phyloP scores from a whole-genome alignment of 2,329 filamentous ascomycete species.

The Aspergillus jensenii region DNA sequence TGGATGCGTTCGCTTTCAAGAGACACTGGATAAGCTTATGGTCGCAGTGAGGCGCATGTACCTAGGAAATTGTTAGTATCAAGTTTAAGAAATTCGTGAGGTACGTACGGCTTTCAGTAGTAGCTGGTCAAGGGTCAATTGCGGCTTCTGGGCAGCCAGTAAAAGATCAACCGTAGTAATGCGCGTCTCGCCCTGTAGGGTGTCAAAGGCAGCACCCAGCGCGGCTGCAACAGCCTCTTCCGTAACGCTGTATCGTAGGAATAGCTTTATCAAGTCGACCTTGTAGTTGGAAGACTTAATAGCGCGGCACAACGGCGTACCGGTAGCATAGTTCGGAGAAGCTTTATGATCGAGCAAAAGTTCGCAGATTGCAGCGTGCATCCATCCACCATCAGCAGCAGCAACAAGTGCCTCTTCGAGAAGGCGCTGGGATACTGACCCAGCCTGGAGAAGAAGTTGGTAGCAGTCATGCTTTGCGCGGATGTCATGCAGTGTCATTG shows the following conservation, averaged over 20 bases:
- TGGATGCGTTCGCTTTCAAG: slow-evolving; percentile 1
- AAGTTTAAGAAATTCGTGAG: too few relatives aligned
- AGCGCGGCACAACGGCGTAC: slow-evolving; percentile 2
- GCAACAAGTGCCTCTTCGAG: slow-evolving; percentile 6
- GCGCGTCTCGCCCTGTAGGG: not conserved
- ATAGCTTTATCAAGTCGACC: not conserved
- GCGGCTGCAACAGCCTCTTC: slow-evolving; percentile 6
- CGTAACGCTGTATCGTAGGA: not conserved
- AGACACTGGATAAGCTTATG: not conserved
- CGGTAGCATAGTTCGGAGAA: not conserved
- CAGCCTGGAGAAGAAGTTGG: slow-evolving; percentile 5
- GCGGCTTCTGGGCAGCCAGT: not conserved
- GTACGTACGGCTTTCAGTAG: slow-evolving; percentile 5
- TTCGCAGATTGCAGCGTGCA: slow-evolving; percentile 2
- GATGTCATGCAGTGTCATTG: slow-evolving; percentile 1
- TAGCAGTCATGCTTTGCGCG: not conserved
- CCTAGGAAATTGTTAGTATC: not conserved
- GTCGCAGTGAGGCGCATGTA: slow-evolving; percentile 2
- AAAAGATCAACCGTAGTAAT: slow-evolving; percentile 1
- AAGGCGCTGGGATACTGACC: not conserved
- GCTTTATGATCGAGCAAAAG: slow-evolving; percentile 1
- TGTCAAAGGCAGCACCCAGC: not conserved
- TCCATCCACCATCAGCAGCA: slow-evolving; percentile 4
- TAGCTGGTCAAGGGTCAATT: slow-evolving; percentile 1
- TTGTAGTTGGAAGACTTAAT: slow-evolving; percentile 2